Evolutionary conservation across 2,329 filamentous ascomycete species (phyloP), one percentile per base, ranked within the genome.

Genomic region (Penicillium sp.): DNA sequence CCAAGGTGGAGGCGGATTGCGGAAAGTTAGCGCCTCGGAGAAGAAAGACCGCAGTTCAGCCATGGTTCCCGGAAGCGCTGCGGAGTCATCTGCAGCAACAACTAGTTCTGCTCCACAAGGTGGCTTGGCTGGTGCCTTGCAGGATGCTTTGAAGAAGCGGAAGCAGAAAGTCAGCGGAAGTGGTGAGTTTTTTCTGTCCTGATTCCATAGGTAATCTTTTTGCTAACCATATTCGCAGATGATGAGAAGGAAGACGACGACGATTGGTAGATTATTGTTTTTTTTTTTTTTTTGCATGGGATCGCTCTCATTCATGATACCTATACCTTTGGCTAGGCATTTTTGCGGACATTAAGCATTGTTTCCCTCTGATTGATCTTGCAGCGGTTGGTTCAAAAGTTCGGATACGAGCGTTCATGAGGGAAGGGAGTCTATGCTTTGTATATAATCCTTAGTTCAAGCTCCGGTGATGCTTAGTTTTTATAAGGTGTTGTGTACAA

Each of bases 151-250:
- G 67, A 86, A 88, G 70, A 90, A 91, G 78, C 84, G 93, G 75
- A 97, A 97, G 81, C 87, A 92, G 76, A 96, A 96, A 82, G 93
- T 97, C 73, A 91, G 91, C 78, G 89, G 91, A 74, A 96, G 91
- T 82, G 93, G 93, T 97, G 86, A 86, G 91, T 88, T 14, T 45
- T 6, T 13, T 25, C 10, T 10, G n/a, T 26, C 23, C 23, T 33
- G 16, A 23, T 21, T 23, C 21, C 14, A 31, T 37, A 9, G 19
- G 39, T 8, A 27, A 13, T n/a, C 51, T 25, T 51, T 31, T 33
- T 60, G 55, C 67, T 74, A 71, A 72, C 67, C 53, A 13, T 27
- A n/a, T 49, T 35, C 54, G 46, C 55, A 79, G 77, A 79, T 69
- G 77, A 79, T 53, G 77, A 79, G 58, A 77, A 77, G 57, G 76